These are phyloP conservation scores for Verticillium zaregamsianum DNA, from an alignment of 2,329 filamentous ascomycete genomes.

Conservation along the genomic window DNA sequence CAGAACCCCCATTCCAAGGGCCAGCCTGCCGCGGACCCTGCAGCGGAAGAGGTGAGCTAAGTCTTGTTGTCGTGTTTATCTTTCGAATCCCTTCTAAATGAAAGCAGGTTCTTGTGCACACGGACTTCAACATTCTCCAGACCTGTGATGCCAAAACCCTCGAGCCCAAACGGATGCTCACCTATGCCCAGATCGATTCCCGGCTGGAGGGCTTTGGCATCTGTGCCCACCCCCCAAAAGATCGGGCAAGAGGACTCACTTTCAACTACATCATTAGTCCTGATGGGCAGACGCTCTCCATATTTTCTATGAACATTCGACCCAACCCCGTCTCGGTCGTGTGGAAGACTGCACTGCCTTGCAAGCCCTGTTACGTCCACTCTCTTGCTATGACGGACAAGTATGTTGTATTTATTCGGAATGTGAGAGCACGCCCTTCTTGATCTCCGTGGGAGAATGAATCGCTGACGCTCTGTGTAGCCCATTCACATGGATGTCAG, in stretches of 20 bases:
- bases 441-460: not conserved
- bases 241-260: conserved; percentile 9
- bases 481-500: conserved; percentile 13
- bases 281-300: conserved; percentile 5
- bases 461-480: not conserved
- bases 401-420: conserved; percentile 11
- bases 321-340: conserved; percentile 7
- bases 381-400: conserved; percentile 13
- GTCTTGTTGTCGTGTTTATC: not conserved
- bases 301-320: conserved; percentile 10
- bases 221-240: conserved; percentile 14
- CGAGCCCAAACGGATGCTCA: conserved; percentile 11
- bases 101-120: conserved; percentile 7
- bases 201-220: conserved; percentile 12
- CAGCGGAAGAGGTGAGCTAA: conserved; percentile 4
- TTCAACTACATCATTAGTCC: conserved; percentile 11
- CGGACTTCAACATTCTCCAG: conserved; percentile 12
- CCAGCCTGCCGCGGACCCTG: conserved; percentile 1
- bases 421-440: conserved; percentile 4
- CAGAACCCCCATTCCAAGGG: conserved; percentile 9
- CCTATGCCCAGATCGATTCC: conserved; percentile 13
- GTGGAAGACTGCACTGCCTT: conserved; percentile 13
- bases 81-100: not conserved
- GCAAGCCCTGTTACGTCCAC: conserved; percentile 12
- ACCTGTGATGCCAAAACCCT: conserved; percentile 12